Conservation (phyloP, 768 basidiomycete genomes). For the Mycena kentingensis region DNA sequence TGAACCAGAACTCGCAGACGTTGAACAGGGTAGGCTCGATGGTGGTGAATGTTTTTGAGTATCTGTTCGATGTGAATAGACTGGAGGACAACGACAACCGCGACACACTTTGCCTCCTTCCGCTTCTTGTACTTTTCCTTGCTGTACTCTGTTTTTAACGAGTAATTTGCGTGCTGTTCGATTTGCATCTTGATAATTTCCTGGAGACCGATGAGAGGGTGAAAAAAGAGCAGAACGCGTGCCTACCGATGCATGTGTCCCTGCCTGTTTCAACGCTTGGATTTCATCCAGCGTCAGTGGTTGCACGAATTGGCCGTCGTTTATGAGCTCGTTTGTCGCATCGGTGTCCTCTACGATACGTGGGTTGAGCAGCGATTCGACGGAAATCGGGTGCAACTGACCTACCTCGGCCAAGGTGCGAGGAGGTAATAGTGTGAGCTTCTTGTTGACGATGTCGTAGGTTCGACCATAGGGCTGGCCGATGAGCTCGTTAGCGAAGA, state of each 20-base stretch:
- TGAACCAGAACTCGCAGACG: conserved; percentile 87
- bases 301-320: conserved; percentile 82
- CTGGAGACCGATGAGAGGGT: conserved; percentile 40
- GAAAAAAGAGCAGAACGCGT: conserved; percentile 6
- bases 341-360: conserved; percentile 81
- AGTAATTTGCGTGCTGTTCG: conserved; percentile 88
- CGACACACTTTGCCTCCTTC: conserved; percentile 92
- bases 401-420: conserved; percentile 78
- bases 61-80: conserved; percentile 48
- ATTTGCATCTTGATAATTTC: conserved; percentile 96
- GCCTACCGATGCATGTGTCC: conserved; percentile 73
- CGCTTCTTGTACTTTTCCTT: conserved; percentile 98
- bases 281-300: conserved; percentile 86
- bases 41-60: conserved; percentile 82
- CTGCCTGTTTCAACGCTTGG: conserved; percentile 76
- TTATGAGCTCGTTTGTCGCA: conserved; percentile 95
- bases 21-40: conserved; percentile 87
- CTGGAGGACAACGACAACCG: too few species aligned
- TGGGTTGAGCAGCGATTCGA: not conserved
- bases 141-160: conserved; percentile 95
- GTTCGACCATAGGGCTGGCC: conserved; percentile 85
- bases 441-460: conserved; percentile 81
- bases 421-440: conserved; percentile 62
- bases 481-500: conserved; percentile 75
- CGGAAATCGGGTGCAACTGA: conserved; percentile 37